Base-by-base conservation (phyloP, 202 grass and related monocot genomes). In the Schoenoplectus triqueter region DNA sequence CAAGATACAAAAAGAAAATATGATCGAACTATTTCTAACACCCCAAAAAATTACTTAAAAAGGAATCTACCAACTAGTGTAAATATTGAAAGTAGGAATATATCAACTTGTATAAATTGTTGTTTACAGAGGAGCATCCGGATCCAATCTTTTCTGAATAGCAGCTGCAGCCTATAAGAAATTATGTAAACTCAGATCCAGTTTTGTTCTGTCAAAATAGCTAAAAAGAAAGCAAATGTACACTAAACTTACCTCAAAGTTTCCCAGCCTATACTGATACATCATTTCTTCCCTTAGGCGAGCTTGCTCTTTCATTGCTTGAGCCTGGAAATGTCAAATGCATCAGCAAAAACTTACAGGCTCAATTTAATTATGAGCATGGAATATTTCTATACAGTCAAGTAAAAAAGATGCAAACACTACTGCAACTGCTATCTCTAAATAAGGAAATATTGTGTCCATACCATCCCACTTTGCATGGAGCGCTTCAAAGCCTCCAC, bases 381-480 rank as follows among this genome's bases (percentile, higher is more conserved):
- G 70, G 1, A 64, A 85, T 85, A 68, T 14, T 83, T 1, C 4
- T 46, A 66, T 85, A 81, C 2, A 51, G 70, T 10, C 10, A 21
- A 1, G 54, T 61, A 76, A 55, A 22, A 55, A 74, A 21, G 4
- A 73, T 51, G 45, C 7, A 10, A 73, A 50, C 1, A 6, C 47
- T 42, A 78, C 2, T 59, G 10, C n/a, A 41, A 41, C 54, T 78
- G 51, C 52, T 67, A 18, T 67, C 10, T 1, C 55, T 44, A 56
- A 46, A 59, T 47, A 46, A 52, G 6, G 6, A 77, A 10, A 10
- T 57, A 22, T 86, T 31, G 57, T 80, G 84, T 89, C 90, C 90
- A 87, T 86, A 99, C 97, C 97, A 99, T 89, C 87, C 97, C 97
- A 89, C 87, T 91, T 90, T 99, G 93, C 97, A 99, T 99, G 20